These are phyloP conservation scores for Zoysia matrella DNA, from an alignment of 202 grass and related monocot species.

Conservation along the genomic window DNA sequence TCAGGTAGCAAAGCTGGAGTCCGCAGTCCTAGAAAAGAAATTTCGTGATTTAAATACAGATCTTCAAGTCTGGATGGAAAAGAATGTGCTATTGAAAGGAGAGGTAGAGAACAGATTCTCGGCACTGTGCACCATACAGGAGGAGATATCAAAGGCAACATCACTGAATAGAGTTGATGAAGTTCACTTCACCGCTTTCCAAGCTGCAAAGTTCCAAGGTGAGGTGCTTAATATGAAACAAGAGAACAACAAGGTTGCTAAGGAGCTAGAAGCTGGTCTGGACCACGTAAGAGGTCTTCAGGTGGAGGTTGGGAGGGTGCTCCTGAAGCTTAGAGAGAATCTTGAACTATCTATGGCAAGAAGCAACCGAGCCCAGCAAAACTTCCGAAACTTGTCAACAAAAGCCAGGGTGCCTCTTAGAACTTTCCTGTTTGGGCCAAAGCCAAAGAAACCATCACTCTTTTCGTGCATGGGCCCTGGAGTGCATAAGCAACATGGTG, in stretches of 20 bases:
- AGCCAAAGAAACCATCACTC: constrained; percentile 91
- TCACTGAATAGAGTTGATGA: constrained; percentile 44
- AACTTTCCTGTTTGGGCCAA: constrained; percentile 83
- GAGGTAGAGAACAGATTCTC: constrained; percentile 76
- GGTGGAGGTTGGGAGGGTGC: constrained; percentile 73
- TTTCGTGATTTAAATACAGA: constrained; percentile 87
- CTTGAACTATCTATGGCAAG: constrained; percentile 57
- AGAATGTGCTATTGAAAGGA: constrained; percentile 75
- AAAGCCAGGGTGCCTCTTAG: constrained; percentile 79
- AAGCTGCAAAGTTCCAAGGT: constrained; percentile 93
- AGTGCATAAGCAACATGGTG: constrained; percentile 73
- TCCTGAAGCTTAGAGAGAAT: constrained; percentile 73
- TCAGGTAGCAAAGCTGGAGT: constrained; percentile 63
- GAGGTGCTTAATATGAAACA: constrained; percentile 95
- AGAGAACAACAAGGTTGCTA: constrained; percentile 90
- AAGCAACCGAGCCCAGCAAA: constrained; percentile 53
- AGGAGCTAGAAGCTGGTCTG: constrained; percentile 82
- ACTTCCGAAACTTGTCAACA: constrained; percentile 64
- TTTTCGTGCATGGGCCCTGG: constrained; percentile 94
- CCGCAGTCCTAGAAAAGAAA: constrained; percentile 74
- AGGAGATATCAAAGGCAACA: constrained; percentile 82
- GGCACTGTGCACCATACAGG: constrained; percentile 66
- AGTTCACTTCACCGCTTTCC: constrained; percentile 65
- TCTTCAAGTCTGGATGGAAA: constrained; percentile 95
- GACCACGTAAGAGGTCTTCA: constrained; percentile 84